phyloP scores from a whole-genome alignment of 2,329 filamentous ascomycete species.

The Diatrype stigma region DNA sequence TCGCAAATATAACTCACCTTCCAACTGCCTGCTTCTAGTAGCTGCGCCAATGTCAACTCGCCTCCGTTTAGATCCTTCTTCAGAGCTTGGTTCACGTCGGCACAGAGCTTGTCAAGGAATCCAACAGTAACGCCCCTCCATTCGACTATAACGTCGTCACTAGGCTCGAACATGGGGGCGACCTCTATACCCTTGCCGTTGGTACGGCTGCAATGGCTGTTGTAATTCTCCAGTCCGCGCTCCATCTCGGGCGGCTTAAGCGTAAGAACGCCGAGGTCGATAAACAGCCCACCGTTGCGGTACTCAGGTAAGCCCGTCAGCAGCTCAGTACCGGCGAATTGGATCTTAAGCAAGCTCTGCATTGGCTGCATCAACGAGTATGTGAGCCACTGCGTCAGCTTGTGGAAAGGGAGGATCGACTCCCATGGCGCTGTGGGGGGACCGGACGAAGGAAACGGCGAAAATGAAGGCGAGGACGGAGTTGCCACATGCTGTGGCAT shows the following conservation, averaged over 20 bases:
- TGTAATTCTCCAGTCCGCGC: conserved; percentile 66
- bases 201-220: conserved; percentile 66
- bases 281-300: conserved; percentile 82
- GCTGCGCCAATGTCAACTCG: conserved; percentile 76
- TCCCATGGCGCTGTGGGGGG: conserved; percentile 52
- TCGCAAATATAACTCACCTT: conserved; percentile 59
- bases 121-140: conserved; percentile 74
- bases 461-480: conserved; percentile 48
- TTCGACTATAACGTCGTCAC: conserved; percentile 76
- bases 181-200: conserved; percentile 56
- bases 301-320: conserved; percentile 89
- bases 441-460: conserved; percentile 38
- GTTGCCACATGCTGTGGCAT: conserved; percentile 57
- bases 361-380: conserved; percentile 94
- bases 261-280: conserved; percentile 76
- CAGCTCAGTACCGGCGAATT: conserved; percentile 76
- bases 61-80: conserved; percentile 60
- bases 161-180: conserved; percentile 67
- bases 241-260: conserved; percentile 67
- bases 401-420: conserved; percentile 86
- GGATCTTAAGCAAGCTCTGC: conserved; percentile 72
- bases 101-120: conserved; percentile 66
- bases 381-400: conserved; percentile 89
- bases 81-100: conserved; percentile 62
- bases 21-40: conserved; percentile 95